Evolutionary conservation across 1,284 basidiomycete species (phyloP), one percentile per base, ranked within the genome.

Genomic region (Volvariella volvacea): DNA sequence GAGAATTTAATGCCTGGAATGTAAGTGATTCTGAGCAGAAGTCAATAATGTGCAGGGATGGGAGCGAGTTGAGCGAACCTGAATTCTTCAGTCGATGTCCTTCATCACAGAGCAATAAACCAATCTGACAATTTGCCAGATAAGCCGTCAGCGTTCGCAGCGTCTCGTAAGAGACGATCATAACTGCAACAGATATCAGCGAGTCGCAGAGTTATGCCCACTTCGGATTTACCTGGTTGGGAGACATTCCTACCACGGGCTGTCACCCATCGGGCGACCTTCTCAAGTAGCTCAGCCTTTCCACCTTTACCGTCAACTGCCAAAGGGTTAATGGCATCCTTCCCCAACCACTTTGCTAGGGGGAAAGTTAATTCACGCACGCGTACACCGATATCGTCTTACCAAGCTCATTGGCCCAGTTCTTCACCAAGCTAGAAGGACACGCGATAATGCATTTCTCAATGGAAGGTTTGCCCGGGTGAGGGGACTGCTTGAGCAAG

Each of bases 111-210:
- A 99, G 79, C 6, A 99, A 67, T 8, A 99, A 65, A 0, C 96
- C 96, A 25, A 99, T 91, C 40, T 76, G 82, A 48, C 89, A 89
- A 48, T 75, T 79, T 1, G 81, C 81, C 3, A 96, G 72, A 55
- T 93, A 80, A 3, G 68, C 80, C 4, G 82, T 76, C 7, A 96
- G 68, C 2, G 85, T 85, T n/a, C 93, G 81, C 41, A 99, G 73
- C 0, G 93, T 97, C 63, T 99, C 95, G 56, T 99, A 99, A 0
- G 96, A 99, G 1, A 97, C 95, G 53, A 99, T 98, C 91, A 99
- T 92, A 38, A 99, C 95, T 93, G 41, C 14, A 41, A 25, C n/a
- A 15, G 15, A 20, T 31, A 9, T 50, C 25, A 44, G 16, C 1
- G 16, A 30, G 14, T 4, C 21, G 16, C 36, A 15, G 39, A 43